These are phyloP conservation scores for Thermothielavioides terrestris DNA, from an alignment of 495 filamentous ascomycete species.

Conservation along the genomic window DNA sequence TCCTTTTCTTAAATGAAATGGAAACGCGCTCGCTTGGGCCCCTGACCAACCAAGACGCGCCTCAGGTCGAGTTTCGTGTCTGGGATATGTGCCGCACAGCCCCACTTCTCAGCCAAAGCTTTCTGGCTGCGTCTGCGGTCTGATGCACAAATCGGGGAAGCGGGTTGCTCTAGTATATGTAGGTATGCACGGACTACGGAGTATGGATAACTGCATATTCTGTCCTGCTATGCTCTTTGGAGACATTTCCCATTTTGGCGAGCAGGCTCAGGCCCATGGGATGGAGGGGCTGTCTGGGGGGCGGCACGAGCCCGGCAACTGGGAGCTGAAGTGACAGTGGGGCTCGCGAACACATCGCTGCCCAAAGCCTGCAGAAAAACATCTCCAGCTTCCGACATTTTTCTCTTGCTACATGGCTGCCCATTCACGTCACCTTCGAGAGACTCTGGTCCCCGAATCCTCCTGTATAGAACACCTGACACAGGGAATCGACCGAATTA, in stretches of 20 bases:
- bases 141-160: constrained; percentile 17
- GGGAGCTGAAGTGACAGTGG: background rate
- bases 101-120: background rate
- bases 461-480: background rate
- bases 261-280: background rate
- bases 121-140: constrained; percentile 1
- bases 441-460: constrained; percentile 7
- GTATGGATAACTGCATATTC: too few species aligned
- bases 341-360: constrained; percentile 17
- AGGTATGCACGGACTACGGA: too few species aligned
- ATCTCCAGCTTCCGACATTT: constrained; percentile 13
- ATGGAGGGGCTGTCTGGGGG: constrained; percentile 10
- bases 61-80: constrained; percentile 27
- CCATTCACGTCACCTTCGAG: too few species aligned
- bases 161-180: constrained; percentile 24
- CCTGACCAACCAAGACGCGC: constrained; percentile 26
- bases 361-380: constrained; percentile 21
- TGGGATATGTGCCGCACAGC: constrained; percentile 12
- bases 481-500: background rate
- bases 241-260: constrained; percentile 6
- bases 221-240: too few species aligned
- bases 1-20: constrained; percentile 28
- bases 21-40: constrained; percentile 19
- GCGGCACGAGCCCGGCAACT: constrained; percentile 9
- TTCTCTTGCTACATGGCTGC: constrained; percentile 1